A percentile compares a stretch with the other conserved stretches of the same genome.
phyloP scores from a whole-genome alignment of 2,329 filamentous ascomycete genomes.

The Colletotrichum ledebouriae region DNA sequence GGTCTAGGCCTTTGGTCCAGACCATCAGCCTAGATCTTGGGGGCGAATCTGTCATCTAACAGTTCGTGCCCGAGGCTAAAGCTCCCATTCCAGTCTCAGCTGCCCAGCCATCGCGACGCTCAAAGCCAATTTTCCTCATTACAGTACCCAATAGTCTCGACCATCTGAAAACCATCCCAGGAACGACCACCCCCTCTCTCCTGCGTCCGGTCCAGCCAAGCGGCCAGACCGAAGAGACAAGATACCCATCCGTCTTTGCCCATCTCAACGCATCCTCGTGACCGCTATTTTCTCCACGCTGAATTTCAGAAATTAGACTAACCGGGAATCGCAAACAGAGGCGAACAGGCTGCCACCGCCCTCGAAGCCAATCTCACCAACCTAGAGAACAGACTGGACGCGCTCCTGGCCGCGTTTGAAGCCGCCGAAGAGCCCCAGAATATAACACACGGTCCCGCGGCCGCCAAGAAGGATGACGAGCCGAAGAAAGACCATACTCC shows the following conservation, averaged over 20 bases:
- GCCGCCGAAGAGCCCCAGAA: constrained; percentile 29
- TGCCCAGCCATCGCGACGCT: constrained; percentile 10
- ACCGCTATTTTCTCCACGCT: constrained; percentile 32
- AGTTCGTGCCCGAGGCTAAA: constrained; percentile 16
- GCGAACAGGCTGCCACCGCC: constrained; percentile 66
- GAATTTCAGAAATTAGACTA: constrained; percentile 20
- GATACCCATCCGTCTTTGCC: constrained; percentile 36
- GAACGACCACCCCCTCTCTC: constrained; percentile 13
- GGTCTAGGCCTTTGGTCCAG: constrained; percentile 27
- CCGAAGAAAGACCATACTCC: constrained; percentile 14
- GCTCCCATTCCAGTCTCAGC: constrained; percentile 19
- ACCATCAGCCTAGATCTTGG: constrained; percentile 15
- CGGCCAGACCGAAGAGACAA: constrained; percentile 32
- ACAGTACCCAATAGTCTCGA: constrained; percentile 19
- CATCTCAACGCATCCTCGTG: constrained; percentile 16
- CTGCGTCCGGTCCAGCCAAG: constrained; percentile 31
- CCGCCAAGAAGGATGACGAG: constrained; percentile 2
- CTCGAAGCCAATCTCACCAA: constrained; percentile 66
- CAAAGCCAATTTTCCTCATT: constrained; percentile 4
- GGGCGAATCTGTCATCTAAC: constrained; percentile 10
- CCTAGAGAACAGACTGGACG: constrained; percentile 69
- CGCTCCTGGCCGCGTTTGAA: constrained; percentile 65
- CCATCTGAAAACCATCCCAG: background rate
- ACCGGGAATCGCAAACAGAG: constrained; percentile 52
- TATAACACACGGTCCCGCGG: background rate